These are phyloP conservation scores for Eucalyptus coolabah DNA, from an alignment of 345 rosid genomes.

Conservation along the genomic window DNA sequence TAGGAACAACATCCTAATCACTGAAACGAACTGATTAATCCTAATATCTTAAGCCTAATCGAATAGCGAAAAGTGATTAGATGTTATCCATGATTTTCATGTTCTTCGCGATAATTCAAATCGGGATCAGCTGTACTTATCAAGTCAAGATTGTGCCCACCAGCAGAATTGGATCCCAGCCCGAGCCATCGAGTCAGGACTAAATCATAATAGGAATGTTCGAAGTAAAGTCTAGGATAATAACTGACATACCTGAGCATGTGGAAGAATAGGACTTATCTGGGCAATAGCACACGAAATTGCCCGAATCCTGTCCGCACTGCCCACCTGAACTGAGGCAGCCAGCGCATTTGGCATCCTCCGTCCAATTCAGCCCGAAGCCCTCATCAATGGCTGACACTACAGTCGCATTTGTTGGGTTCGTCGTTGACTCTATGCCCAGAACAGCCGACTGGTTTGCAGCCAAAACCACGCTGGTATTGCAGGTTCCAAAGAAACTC, in stretches of 20 bases:
- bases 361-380: background rate
- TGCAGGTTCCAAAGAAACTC: rapidly evolving
- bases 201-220: background rate
- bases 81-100: background rate
- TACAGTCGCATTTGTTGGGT: rapidly evolving
- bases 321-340: background rate
- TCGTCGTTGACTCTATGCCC: background rate
- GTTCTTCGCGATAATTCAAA: rapidly evolving
- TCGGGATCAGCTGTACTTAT: background rate
- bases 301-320: rapidly evolving
- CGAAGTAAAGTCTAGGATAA: background rate
- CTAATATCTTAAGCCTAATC: background rate
- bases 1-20: background rate
- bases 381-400: rapidly evolving
- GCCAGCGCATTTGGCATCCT: rapidly evolving
- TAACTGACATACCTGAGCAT: background rate
- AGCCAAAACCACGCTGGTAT: background rate
- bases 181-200: background rate
- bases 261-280: rapidly evolving
- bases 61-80: rapidly evolving
- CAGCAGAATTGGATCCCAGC: too few species aligned
- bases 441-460: rapidly evolving
- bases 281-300: rapidly evolving
- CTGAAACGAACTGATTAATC: rapidly evolving
- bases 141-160: background rate